Evolutionary conservation across 768 basidiomycete genomes (phyloP).

Genomic region (Rhodotorula kratochvilovae): DNA sequence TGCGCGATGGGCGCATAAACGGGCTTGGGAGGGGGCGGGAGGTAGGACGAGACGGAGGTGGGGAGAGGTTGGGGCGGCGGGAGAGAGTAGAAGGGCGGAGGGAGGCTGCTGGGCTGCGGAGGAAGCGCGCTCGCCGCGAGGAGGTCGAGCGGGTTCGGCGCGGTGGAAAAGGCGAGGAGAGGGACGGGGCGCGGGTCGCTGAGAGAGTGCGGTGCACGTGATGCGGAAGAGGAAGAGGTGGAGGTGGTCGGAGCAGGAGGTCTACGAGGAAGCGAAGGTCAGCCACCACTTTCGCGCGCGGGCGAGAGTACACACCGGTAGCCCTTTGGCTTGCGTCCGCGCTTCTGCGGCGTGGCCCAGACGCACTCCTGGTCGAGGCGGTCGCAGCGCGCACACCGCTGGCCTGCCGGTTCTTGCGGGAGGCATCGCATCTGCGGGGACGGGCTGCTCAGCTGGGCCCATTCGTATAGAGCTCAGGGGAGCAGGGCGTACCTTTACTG

Average conservation of each 20-base stretch:
- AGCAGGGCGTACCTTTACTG: background rate
- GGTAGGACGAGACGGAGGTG: background rate
- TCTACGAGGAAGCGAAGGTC: no score
- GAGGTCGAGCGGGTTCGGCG: background rate
- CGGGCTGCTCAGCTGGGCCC: background rate
- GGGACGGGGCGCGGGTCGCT: no score
- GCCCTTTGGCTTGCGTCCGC: slow-evolving; percentile 9
- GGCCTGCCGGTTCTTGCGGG: background rate
- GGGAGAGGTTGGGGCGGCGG: background rate
- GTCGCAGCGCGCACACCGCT: background rate
- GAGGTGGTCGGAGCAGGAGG: background rate
- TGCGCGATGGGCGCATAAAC: no score
- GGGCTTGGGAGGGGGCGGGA: no score
- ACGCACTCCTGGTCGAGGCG: background rate
- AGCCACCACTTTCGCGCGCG: no score
- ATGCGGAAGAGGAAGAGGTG: background rate
- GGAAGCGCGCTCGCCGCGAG: slow-evolving; percentile 1
- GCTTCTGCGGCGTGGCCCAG: slow-evolving; percentile 8
- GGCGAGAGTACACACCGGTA: background rate
- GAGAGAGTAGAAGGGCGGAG: background rate
- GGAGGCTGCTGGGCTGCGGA: background rate
- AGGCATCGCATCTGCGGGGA: background rate
- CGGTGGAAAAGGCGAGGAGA: background rate
- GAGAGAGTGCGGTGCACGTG: background rate
- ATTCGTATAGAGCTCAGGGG: background rate